Conservation (phyloP, 2,329 filamentous ascomycete genomes). For the Talaromyces rugulosus region DNA sequence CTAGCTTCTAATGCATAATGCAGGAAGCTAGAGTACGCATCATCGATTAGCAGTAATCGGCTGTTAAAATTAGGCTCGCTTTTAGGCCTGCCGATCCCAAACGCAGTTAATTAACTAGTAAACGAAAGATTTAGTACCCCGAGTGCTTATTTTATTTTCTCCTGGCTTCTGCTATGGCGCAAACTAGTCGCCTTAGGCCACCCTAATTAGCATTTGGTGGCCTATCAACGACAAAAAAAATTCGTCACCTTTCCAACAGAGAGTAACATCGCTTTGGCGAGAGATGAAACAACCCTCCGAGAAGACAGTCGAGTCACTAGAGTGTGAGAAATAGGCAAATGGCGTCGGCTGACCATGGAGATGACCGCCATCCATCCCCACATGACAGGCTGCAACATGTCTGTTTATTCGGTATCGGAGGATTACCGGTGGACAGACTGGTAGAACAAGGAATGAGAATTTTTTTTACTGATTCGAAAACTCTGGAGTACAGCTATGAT, state of each 20-base stretch:
- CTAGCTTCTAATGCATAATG: neutral
- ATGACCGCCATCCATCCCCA: neutral
- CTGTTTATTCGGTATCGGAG: neutral
- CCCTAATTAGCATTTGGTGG: neutral
- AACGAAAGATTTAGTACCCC: neutral
- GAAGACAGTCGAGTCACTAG: neutral
- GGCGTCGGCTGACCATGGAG: neutral
- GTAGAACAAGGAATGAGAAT: neutral
- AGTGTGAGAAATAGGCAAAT: neutral
- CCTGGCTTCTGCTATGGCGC: neutral
- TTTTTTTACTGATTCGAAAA: neutral
- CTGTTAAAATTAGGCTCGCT: neutral
- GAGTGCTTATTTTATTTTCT: neutral
- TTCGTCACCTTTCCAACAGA: neutral
- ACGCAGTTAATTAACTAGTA: neutral
- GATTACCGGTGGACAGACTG: neutral
- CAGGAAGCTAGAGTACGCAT: neutral
- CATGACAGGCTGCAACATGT: neutral
- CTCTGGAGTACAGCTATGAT: neutral
- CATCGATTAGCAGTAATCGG: neutral
- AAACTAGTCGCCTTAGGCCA: neutral
- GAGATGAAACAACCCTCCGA: neutral
- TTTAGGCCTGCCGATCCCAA: constrained; percentile 1
- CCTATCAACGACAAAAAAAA: neutral
- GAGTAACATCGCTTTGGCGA: neutral